A percentile compares a stretch with the other conserved stretches of the same genome.
Conservation (phyloP, 768 basidiomycete genomes). For the Auricularia sp. region DNA sequence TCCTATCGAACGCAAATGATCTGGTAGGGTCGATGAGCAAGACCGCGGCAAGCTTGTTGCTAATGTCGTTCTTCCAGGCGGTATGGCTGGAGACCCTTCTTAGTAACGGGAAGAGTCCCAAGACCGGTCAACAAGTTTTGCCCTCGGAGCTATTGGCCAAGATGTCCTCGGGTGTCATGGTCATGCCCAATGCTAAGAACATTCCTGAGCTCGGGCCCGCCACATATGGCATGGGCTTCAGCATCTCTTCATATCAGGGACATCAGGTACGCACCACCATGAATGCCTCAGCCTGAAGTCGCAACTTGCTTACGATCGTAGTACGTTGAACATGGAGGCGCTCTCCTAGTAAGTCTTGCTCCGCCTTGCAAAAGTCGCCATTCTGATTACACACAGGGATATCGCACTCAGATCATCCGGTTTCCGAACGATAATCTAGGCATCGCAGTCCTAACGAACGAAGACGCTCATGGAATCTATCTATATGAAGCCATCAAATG, state of each 20-base stretch:
- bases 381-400: background rate
- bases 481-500: background rate
- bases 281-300: background rate
- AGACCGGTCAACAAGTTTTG: background rate
- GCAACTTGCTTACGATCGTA: background rate
- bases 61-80: background rate
- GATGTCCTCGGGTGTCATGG: background rate
- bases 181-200: background rate
- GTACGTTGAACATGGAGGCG: background rate
- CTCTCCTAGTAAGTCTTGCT: background rate
- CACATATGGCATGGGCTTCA: background rate
- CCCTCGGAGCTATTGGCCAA: background rate
- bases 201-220: background rate
- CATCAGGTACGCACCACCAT: background rate
- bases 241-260: background rate
- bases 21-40: background rate
- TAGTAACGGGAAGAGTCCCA: background rate
- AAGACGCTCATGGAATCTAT: background rate
- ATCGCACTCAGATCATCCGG: background rate
- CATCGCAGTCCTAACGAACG: background rate
- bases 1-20: background rate
- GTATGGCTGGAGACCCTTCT: background rate
- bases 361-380: background rate
- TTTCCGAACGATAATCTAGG: background rate
- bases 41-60: too few species aligned